Percentiles rank a stretch among this genome's conserved stretches.
Conservation (phyloP, 2,329 filamentous ascomycete species). For the Penicillium griseofulvum region DNA sequence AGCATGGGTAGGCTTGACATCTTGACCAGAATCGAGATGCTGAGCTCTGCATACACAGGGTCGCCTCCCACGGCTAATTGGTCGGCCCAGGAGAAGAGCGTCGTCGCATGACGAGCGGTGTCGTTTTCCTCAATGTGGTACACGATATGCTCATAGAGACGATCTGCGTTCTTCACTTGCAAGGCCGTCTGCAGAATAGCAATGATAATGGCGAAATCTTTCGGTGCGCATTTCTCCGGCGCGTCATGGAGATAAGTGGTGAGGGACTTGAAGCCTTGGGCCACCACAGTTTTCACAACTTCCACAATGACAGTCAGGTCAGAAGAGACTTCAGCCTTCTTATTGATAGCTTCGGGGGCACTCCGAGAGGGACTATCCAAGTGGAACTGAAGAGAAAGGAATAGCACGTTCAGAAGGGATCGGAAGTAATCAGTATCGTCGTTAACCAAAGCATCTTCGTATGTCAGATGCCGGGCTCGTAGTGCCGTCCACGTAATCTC, state of each 20-base stretch:
- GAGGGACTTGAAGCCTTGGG: conserved; percentile 75
- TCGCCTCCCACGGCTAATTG: conserved; percentile 73
- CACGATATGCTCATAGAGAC: conserved; percentile 68
- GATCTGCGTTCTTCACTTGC: conserved; percentile 71
- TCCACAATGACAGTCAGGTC: conserved; percentile 66
- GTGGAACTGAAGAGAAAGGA: conserved; percentile 67
- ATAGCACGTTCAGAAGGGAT: conserved; percentile 77
- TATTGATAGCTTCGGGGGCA: conserved; percentile 34
- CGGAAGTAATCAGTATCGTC: conserved; percentile 72
- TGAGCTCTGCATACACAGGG: conserved; percentile 90
- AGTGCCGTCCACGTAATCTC: conserved; percentile 61
- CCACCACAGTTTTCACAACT: conserved; percentile 75
- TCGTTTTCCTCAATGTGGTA: conserved; percentile 65
- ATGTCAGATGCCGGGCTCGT: conserved; percentile 53
- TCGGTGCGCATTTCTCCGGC: conserved; percentile 62
- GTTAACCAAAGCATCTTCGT: conserved; percentile 57
- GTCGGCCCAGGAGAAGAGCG: conserved; percentile 92
- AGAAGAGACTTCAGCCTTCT: conserved; percentile 40
- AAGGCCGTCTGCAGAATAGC: conserved; percentile 84
- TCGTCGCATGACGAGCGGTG: conserved; percentile 75
- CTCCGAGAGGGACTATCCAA: conserved; percentile 34
- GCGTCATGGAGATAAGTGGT: conserved; percentile 79
- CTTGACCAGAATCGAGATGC: conserved; percentile 81
- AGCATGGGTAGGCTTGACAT: conserved; percentile 76
- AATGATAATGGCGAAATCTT: conserved; percentile 82